Conservation (phyloP, 2,329 filamentous ascomycete genomes). For the Cytospora chrysosperma region DNA sequence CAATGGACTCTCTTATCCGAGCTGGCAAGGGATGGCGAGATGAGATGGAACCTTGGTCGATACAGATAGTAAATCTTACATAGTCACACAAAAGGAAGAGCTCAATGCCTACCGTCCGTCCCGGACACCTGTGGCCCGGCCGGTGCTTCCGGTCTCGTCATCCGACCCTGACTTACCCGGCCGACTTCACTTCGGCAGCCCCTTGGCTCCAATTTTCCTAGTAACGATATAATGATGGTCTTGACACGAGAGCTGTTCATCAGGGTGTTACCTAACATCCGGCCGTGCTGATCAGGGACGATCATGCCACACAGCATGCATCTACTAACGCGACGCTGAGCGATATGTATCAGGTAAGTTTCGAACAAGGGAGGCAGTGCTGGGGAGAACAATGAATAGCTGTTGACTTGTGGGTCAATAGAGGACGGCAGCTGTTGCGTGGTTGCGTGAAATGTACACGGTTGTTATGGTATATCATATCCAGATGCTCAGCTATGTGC, state of each 20-base stretch:
- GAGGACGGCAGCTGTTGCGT: neutral
- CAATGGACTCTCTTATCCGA: neutral
- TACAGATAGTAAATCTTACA: constrained; percentile 28
- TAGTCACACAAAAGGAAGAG: constrained; percentile 4
- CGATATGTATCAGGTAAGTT: neutral
- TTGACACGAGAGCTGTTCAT: neutral
- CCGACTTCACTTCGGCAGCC: neutral
- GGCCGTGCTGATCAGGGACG: neutral
- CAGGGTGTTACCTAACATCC: neutral
- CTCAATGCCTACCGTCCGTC: neutral
- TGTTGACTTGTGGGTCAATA: no score
- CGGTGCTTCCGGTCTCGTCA: neutral
- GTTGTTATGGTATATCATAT: constrained; percentile 2
- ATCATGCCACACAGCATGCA: neutral
- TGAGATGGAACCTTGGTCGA: neutral
- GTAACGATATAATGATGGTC: neutral
- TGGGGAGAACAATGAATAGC: no score
- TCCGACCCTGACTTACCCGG: neutral
- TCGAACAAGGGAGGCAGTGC: no score
- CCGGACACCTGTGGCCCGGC: neutral
- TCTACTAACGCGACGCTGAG: neutral
- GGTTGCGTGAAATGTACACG: no score
- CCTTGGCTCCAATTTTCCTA: constrained; percentile 30
- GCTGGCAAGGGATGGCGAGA: neutral
- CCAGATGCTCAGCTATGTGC: constrained; percentile 14